Evolutionary conservation across 768 basidiomycete genomes (phyloP), one percentile per base, ranked within the genome.

Genomic region (Antrodiella citrinella): DNA sequence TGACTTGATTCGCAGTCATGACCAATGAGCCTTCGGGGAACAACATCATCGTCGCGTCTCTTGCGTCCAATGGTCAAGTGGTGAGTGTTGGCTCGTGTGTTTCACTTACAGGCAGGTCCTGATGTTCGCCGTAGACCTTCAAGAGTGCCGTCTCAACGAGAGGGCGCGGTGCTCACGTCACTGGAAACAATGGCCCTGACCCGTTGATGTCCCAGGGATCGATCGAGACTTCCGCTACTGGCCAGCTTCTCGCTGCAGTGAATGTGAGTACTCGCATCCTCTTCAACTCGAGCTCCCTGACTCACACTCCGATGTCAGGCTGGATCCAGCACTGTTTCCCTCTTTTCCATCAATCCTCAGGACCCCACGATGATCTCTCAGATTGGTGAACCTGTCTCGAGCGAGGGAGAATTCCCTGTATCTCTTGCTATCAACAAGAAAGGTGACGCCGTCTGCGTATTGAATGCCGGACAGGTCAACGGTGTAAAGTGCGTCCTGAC

Each of bases 361-460:
- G 62, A 74, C 54, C 76, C 76, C 0, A 66, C 71, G 2, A 57
- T 65, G 30, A 58, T 78, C 24, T 56, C 54, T 10, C 66, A 71
- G 67, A 62, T 77, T 26, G 76, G 76, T 1, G 60, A 64, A 26
- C 75, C 76, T 4, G 66, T 71, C 1, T 64, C 67, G 15, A 69
- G 65, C 12, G 72, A 69, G 3, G 76, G 77, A 13, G 72, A 79
- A 48, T 78, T 77, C 67, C 76, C 76, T 13, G 63, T 78, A 50
- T 73, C 75, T 0, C 46, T 72, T 18, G 63, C 66, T 2, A 62
- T 69, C 52, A 69, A 67, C 54, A 49, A 53, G 20, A 59, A 59
- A 21, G 67, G 64, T 13, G 61, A 50, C 44, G 58, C 53, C 4
- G 56, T 67, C 3, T 72, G 69, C 43, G 67, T 63, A 2, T 56